Evolutionary conservation across 169 alveolate species (phyloP).

Genomic region (Cryptosporidium ryanae): DNA sequence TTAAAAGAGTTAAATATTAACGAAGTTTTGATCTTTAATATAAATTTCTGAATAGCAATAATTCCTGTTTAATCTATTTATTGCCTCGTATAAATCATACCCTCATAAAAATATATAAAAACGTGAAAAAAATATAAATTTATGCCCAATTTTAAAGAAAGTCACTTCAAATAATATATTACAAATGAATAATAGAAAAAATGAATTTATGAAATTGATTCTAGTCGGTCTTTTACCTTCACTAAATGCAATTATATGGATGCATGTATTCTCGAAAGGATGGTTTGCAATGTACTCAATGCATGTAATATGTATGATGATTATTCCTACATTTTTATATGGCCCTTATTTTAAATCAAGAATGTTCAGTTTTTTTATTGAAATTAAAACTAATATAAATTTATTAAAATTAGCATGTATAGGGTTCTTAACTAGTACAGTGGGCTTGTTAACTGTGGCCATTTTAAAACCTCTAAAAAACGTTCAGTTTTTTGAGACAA

Average conservation of each 20-base stretch:
- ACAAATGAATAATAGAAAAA: background rate
- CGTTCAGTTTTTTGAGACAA: too few species aligned
- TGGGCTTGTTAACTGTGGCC: background rate
- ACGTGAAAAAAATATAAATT: too few species aligned
- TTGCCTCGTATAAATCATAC: too few species aligned
- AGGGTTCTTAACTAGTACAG: background rate
- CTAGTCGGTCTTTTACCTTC: constrained; percentile 32
- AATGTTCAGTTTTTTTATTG: background rate
- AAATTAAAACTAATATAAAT: background rate
- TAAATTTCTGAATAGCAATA: too few species aligned
- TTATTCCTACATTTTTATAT: constrained; percentile 11
- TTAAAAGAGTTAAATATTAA: too few species aligned
- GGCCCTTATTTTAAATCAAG: background rate
- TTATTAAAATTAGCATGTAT: background rate
- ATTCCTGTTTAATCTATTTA: too few species aligned
- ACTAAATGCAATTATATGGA: constrained; percentile 27
- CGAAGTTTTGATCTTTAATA: too few species aligned
- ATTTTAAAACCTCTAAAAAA: background rate
- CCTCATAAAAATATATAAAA: too few species aligned
- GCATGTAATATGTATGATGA: constrained; percentile 57
- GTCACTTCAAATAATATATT: too few species aligned
- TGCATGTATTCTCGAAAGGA: constrained; percentile 28
- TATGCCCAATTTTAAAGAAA: too few species aligned
- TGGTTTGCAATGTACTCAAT: constrained; percentile 62
- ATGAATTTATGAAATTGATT: background rate